Conservation (phyloP, 345 rosid species). For the Eucalyptus camaldulensis region DNA sequence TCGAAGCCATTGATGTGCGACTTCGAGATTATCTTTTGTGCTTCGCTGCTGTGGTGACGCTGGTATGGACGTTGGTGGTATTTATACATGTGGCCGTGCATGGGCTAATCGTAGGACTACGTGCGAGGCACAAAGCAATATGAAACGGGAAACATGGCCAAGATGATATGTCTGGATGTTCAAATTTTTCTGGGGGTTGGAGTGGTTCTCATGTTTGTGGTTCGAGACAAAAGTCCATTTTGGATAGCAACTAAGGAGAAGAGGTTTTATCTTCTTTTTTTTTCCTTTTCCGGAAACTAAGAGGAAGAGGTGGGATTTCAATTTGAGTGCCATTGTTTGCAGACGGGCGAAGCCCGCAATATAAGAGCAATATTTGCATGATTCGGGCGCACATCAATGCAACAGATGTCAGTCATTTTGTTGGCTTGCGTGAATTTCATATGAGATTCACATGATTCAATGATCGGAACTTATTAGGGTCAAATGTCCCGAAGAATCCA, state of each 20-base stretch:
- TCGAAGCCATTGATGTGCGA: conserved; percentile 7
- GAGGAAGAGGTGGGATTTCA: background rate
- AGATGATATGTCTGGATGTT: background rate
- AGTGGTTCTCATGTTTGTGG: background rate
- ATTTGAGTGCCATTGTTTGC: background rate
- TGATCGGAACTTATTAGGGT: fast-evolving
- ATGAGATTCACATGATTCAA: no score
- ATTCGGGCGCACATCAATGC: background rate
- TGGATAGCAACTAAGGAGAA: background rate
- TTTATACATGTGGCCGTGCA: background rate
- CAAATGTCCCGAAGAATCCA: background rate
- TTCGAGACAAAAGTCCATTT: background rate
- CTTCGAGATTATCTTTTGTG: background rate
- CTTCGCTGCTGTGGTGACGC: background rate
- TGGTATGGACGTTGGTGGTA: background rate
- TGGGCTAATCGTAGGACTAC: no score
- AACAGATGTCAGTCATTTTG: no score
- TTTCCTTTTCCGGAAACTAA: no score
- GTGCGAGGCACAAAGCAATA: background rate
- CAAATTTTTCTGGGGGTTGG: background rate
- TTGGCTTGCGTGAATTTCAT: background rate
- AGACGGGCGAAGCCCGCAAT: background rate
- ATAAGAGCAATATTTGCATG: background rate
- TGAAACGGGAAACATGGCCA: background rate
- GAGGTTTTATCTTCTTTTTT: background rate